Percentiles rank a stretch among this genome's conserved stretches.
Evolutionary conservation across 1,284 basidiomycete genomes (phyloP).

Genomic region (Cutaneotrichosporon curvatum): DNA sequence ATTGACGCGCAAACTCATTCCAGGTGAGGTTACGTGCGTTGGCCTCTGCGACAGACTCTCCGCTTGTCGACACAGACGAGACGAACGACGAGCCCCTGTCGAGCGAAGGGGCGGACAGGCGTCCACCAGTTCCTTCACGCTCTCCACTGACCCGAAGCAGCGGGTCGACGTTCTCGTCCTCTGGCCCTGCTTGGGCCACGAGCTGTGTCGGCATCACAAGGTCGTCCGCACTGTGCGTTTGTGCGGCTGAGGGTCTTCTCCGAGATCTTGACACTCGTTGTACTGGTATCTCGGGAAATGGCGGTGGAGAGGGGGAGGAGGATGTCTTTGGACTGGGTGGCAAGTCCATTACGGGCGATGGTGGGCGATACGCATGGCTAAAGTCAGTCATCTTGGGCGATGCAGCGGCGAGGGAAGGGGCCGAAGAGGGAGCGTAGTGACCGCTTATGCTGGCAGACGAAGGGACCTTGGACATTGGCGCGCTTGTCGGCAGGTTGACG

Average conservation of each 20-base stretch:
- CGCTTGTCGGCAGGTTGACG: slow-evolving; percentile 30
- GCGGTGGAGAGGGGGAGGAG: background rate
- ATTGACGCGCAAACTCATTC: slow-evolving; percentile 66
- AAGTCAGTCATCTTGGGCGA: no score
- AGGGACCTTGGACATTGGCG: slow-evolving; percentile 2
- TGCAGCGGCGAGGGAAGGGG: no score
- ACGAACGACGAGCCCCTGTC: background rate
- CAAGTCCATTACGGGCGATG: no score
- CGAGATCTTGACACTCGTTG: background rate
- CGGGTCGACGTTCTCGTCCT: no score
- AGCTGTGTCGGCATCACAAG: no score
- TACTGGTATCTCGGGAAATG: background rate
- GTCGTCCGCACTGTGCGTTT: background rate
- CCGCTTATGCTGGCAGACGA: slow-evolving; percentile 2
- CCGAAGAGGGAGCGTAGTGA: no score
- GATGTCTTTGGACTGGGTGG: background rate
- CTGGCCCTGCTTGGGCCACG: no score
- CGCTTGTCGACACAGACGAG: background rate
- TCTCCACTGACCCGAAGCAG: background rate
- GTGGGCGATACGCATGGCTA: no score
- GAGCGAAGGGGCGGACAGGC: background rate
- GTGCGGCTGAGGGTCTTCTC: background rate
- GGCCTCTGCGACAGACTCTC: background rate
- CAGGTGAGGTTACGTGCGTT: slow-evolving; percentile 45
- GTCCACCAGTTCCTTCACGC: background rate